Conservation (phyloP, 164 flowering plant species). For the Pachysandra terminalis region DNA sequence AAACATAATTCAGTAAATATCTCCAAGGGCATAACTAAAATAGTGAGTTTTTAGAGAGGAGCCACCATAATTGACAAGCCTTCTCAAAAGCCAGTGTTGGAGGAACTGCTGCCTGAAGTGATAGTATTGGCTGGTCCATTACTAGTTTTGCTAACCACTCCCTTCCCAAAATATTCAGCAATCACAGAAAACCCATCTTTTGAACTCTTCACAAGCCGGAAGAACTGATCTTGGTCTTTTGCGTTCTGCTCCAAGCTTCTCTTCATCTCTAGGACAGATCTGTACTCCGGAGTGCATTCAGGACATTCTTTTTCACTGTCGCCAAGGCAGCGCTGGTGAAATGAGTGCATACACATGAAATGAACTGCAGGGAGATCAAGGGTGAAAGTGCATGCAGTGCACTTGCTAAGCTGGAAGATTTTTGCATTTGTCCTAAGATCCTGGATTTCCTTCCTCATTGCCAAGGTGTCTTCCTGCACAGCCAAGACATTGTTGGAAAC, state of each 20-base stretch:
- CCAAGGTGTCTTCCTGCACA: slow-evolving; percentile 71
- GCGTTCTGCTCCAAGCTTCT: slow-evolving; percentile 84
- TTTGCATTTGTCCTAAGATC: slow-evolving; percentile 96
- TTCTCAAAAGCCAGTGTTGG: slow-evolving; percentile 35
- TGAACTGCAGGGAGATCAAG: slow-evolving; percentile 99
- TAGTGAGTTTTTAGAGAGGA: no score
- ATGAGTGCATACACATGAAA: slow-evolving; percentile 99
- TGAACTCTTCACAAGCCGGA: slow-evolving; percentile 74
- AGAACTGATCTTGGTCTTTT: slow-evolving; percentile 75
- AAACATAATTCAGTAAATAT: no score
- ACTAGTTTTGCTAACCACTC: slow-evolving; percentile 84
- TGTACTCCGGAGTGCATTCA: slow-evolving; percentile 90
- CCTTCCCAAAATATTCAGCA: slow-evolving; percentile 96
- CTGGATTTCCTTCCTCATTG: slow-evolving; percentile 92
- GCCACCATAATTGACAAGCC: slow-evolving; percentile 3
- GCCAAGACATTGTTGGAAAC: slow-evolving; percentile 1
- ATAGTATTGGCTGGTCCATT: slow-evolving; percentile 28
- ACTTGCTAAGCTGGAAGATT: slow-evolving; percentile 98
- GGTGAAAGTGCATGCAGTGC: slow-evolving; percentile 96
- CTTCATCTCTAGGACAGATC: slow-evolving; percentile 81
- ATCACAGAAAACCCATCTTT: slow-evolving; percentile 96
- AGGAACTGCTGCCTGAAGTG: slow-evolving; percentile 28
- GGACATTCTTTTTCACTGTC: slow-evolving; percentile 99
- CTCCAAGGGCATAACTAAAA: no score
- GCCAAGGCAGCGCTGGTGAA: slow-evolving; percentile 94